Percentiles rank a stretch among this genome's conserved stretches.
Evolutionary conservation across 2,329 filamentous ascomycete genomes (phyloP).

Genomic region (Whalleya microplaca): DNA sequence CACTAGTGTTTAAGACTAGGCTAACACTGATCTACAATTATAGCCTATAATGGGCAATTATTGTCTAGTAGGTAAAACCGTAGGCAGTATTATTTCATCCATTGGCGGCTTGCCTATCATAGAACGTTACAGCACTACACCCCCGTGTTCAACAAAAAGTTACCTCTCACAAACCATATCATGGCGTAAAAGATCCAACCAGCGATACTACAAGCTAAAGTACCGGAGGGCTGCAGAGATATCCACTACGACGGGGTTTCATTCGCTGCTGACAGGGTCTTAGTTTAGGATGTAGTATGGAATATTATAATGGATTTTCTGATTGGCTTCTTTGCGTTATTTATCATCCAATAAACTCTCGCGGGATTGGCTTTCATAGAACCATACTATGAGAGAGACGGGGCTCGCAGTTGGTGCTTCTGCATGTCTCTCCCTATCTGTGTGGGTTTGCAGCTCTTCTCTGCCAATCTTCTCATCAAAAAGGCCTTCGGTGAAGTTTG

Average conservation of each 20-base stretch:
- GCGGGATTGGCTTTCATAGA: slow-evolving; percentile 14
- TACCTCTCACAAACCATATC: neutral
- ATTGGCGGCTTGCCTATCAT: no score
- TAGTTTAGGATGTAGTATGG: slow-evolving; percentile 10
- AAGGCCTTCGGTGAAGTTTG: slow-evolving; percentile 17
- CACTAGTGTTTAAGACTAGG: no score
- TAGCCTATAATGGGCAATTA: no score
- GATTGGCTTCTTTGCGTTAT: slow-evolving; percentile 24
- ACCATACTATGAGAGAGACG: slow-evolving; percentile 13
- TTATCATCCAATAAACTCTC: slow-evolving; percentile 18
- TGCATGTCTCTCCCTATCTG: slow-evolving; percentile 40
- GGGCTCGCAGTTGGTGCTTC: slow-evolving; percentile 14
- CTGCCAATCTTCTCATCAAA: slow-evolving; percentile 11
- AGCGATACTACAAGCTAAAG: slow-evolving; percentile 1
- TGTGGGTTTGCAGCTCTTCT: slow-evolving; percentile 16
- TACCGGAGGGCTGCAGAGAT: neutral
- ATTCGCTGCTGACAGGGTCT: slow-evolving; percentile 14
- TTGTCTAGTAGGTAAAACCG: no score
- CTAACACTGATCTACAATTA: no score
- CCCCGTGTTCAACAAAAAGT: slow-evolving; percentile 1
- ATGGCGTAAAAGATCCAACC: slow-evolving; percentile 21
- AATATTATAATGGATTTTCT: slow-evolving; percentile 26
- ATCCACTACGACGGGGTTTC: neutral
- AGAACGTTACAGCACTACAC: no score
- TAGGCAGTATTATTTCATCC: no score